These are phyloP conservation scores for Xylaria sp. DNA, from an alignment of 2,329 filamentous ascomycete genomes.

Conservation along the genomic window DNA sequence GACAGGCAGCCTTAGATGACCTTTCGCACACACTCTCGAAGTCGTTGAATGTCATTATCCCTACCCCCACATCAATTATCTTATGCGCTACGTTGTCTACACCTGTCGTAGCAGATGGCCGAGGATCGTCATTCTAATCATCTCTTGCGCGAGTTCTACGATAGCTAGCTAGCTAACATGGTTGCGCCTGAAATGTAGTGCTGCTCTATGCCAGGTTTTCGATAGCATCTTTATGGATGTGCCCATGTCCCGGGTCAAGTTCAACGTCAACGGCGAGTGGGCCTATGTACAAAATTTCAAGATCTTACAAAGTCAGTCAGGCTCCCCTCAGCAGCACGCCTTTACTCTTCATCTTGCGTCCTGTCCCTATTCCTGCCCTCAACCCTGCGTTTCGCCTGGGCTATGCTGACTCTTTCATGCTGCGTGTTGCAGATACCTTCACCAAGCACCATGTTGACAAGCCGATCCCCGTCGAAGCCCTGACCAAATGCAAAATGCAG, in stretches of 20 bases:
- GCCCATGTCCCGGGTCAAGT: slow-evolving; percentile 95
- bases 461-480: slow-evolving; percentile 82
- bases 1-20: neutral
- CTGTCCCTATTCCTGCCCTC: neutral
- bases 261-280: slow-evolving; percentile 97
- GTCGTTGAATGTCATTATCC: too few relatives aligned
- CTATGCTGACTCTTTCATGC: slow-evolving; percentile 11
- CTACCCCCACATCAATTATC: too few relatives aligned
- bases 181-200: slow-evolving; percentile 58
- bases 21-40: neutral
- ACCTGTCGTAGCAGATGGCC: neutral
- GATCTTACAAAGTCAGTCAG: slow-evolving; percentile 82
- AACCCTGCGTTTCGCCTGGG: neutral
- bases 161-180: slow-evolving; percentile 30
- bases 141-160: neutral
- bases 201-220: slow-evolving; percentile 95
- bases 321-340: neutral
- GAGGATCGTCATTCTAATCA: too few relatives aligned
- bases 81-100: neutral
- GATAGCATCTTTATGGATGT: slow-evolving; percentile 97
- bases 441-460: slow-evolving; percentile 87
- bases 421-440: slow-evolving; percentile 69
- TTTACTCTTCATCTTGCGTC: neutral
- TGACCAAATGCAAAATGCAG: slow-evolving; percentile 99
- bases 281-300: slow-evolving; percentile 99